Percentiles rank a stretch among this genome's conserved stretches.
These are phyloP conservation scores for Zalaria obscura DNA, from an alignment of 2,329 filamentous ascomycete species.

Conservation along the genomic window DNA sequence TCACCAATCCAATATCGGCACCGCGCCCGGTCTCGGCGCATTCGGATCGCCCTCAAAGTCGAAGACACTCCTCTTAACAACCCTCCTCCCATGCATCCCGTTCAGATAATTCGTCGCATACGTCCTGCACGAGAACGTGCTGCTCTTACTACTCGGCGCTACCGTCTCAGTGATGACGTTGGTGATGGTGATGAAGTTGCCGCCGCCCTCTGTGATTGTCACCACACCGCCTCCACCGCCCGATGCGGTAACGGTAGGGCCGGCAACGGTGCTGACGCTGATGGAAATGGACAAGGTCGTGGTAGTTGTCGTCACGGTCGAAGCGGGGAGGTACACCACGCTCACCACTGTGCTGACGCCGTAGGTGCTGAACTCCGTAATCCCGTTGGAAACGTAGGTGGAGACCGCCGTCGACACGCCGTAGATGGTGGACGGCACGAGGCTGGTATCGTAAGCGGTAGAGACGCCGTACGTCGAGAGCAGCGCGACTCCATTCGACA, in stretches of 20 bases:
- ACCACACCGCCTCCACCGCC: slow-evolving; percentile 6
- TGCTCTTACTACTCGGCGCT: slow-evolving; percentile 6
- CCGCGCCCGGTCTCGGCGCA: slow-evolving; percentile 4
- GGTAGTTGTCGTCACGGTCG: slow-evolving; percentile 12
- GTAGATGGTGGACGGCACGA: slow-evolving; percentile 12
- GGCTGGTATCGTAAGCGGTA: slow-evolving; percentile 8
- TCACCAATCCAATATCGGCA: neutral
- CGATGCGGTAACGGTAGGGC: slow-evolving; percentile 4
- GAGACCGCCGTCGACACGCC: slow-evolving; percentile 11
- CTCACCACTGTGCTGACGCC: slow-evolving; percentile 13
- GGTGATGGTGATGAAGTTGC: slow-evolving; percentile 10
- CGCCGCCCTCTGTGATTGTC: slow-evolving; percentile 9
- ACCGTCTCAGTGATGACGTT: slow-evolving; percentile 8
- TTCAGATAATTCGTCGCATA: slow-evolving; percentile 16
- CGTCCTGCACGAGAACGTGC: slow-evolving; percentile 13
- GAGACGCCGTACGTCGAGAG: slow-evolving; percentile 13
- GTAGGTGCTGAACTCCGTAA: slow-evolving; percentile 11
- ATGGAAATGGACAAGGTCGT: slow-evolving; percentile 9
- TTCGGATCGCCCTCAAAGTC: slow-evolving; percentile 6
- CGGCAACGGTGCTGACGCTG: slow-evolving; percentile 4
- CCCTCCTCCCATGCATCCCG: slow-evolving; percentile 6
- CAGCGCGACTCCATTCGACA: slow-evolving; percentile 12
- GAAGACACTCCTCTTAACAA: slow-evolving; percentile 10
- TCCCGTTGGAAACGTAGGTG: slow-evolving; percentile 12
- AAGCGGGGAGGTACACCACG: slow-evolving; percentile 10